phyloP scores from a whole-genome alignment of 2,329 filamentous ascomycete species.

The Fusarium marasasianum region DNA sequence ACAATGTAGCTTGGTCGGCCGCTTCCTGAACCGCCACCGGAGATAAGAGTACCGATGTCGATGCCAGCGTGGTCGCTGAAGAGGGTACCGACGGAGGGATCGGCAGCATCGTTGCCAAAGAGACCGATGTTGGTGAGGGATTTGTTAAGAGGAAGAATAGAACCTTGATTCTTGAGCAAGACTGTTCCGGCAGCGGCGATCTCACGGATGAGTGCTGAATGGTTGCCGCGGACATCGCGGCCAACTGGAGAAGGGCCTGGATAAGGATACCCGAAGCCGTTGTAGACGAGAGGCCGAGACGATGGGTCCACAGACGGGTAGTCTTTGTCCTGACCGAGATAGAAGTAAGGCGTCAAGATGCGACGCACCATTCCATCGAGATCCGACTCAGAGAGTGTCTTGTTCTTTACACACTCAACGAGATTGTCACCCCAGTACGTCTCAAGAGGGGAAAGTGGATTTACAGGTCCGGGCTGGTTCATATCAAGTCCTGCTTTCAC shows the following conservation, averaged over 20 bases:
- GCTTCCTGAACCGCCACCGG: not conserved
- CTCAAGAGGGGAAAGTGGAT: constrained; percentile 18
- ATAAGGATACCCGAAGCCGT: not conserved
- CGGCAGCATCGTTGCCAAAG: constrained; percentile 69
- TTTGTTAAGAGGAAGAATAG: constrained; percentile 63
- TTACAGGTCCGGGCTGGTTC: constrained; percentile 73
- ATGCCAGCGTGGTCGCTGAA: not conserved
- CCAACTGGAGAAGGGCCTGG: constrained; percentile 63
- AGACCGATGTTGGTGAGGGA: constrained; percentile 63
- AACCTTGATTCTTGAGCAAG: constrained; percentile 72
- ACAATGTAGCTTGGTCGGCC: not conserved
- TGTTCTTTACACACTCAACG: not conserved
- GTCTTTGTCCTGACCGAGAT: not conserved
- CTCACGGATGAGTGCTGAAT: constrained; percentile 69
- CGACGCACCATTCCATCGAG: constrained; percentile 1
- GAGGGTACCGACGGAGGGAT: constrained; percentile 44
- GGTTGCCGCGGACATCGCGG: constrained; percentile 65
- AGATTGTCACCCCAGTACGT: not conserved
- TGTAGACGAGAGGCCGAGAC: not conserved
- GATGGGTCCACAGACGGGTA: constrained; percentile 2
- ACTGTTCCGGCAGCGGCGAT: constrained; percentile 67
- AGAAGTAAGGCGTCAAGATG: constrained; percentile 6
- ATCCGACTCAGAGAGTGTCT: not conserved
- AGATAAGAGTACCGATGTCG: not conserved
- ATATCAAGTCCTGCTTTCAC: constrained; percentile 72